phyloP scores from a whole-genome alignment of 225 moss, liverwort and hornwort genomes.

The Takakia lepidozioides region DNA sequence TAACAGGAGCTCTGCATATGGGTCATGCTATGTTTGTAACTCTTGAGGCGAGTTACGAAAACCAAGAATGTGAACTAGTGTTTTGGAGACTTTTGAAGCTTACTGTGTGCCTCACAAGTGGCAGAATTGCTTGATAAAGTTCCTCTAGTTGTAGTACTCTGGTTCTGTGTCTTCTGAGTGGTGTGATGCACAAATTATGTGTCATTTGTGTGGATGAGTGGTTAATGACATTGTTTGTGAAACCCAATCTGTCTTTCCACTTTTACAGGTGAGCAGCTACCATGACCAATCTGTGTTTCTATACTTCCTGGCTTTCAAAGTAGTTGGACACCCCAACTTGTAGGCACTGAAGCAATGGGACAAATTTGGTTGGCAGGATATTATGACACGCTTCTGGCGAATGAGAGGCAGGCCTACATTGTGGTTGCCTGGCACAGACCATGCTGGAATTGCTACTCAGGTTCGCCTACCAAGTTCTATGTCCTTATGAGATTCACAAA shows the following conservation, averaged over 20 bases:
- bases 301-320: constrained; percentile 1
- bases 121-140: too few relatives aligned
- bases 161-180: too few relatives aligned
- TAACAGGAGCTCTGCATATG: constrained; percentile 97
- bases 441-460: constrained; percentile 99
- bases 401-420: constrained; percentile 86
- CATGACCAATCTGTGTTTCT: neutral
- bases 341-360: too few relatives aligned
- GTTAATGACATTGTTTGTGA: neutral
- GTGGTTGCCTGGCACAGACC: constrained; percentile 92
- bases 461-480: constrained; percentile 34
- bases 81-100: too few relatives aligned
- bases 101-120: too few relatives aligned
- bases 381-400: constrained; percentile 82
- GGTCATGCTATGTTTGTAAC: constrained; percentile 99
- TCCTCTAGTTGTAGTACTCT: too few relatives aligned
- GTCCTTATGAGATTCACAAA: too few relatives aligned
- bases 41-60: constrained; percentile 71
- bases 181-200: too few relatives aligned
- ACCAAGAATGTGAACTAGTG: too few relatives aligned
- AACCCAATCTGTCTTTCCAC: neutral
- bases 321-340: too few relatives aligned
- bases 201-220: neutral
- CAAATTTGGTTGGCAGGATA: constrained; percentile 70
- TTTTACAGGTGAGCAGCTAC: too few relatives aligned